Evolutionary conservation across 768 basidiomycete genomes (phyloP), one percentile per base, ranked within the genome.

Genomic region (Trametes punicea): DNA sequence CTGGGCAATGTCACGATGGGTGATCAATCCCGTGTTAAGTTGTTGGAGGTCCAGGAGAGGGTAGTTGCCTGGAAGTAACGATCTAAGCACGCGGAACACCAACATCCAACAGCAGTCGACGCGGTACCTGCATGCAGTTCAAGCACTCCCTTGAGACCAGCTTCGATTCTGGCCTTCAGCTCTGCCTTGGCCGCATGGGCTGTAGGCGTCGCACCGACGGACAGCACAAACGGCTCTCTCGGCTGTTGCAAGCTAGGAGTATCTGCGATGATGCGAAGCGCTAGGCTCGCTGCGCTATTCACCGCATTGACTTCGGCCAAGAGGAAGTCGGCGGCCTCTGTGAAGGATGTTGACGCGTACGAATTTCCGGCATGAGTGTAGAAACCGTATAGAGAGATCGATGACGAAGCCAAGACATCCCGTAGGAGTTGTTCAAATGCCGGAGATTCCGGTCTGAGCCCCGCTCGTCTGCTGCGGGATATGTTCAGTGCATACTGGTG

Each of bases 151-250:
- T 60, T 60, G 21, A 60, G 49, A 20, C 41, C 41, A 8, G 53
- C 29, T 30, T 51, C 60, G 5, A 64, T 41, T 20, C 46, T 70
- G 0, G 87, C 86, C 55, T 83, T 75, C 31, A 91, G 73, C 62
- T 77, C 80, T 21, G 77, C 72, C 27, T 79, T 82, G 11, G 87
- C 89, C 9, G 87, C 86, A 65, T 93, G 88, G 0, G 91, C 92
- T 2, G 91, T 85, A 1, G 92, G 92, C 2, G 92, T 93, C n/a
- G 90, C 87, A 20, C 92, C 91, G 2, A 93, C 85, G 2, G 88
- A 87, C 31, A 94, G 72, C 2, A 90, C 78, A 62, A 88, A 92
- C 5, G 81, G 77, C 33, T 74, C 69, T 6, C 74, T 71, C 50
- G 76, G 69, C 36, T 67, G 55, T 4, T 55, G 46, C n/a, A 59